Evolutionary conservation across 148 eudicot species (phyloP), one percentile per base, ranked within the genome.

Genomic region (Simmondsia chinensis): DNA sequence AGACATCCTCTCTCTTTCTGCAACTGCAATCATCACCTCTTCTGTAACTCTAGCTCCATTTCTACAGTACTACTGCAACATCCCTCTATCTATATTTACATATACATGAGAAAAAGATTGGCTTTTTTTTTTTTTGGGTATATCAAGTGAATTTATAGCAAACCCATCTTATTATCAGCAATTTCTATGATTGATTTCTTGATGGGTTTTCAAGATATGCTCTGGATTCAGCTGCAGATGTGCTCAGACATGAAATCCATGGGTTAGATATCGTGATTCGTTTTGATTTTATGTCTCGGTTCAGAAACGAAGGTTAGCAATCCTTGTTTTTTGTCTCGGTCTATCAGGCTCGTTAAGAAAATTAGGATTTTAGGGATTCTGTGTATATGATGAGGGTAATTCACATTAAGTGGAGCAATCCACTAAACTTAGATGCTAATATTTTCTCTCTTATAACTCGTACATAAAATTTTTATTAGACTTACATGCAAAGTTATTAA

Each of bases 201-300:
- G 52, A 42, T 52, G 16, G 22, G 31, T 24, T 26, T 13, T 19
- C 10, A 17, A 26, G 20, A 41, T n/a, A 33, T 20, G 25, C 33
- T 39, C 63, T 51, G 43, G 39, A 56, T 42, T 65, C 39, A 50
- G 43, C 12, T 22, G 44, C 51, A 54, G 39, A 54, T 43, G 42
- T 51, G 58, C 61, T 54, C 40, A 61, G 63, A 65, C 57, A 71
- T 60, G 68, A 60, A 64, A 67, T 56, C 71, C 61, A 64, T 60
- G 65, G 43, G 67, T 39, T 43, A 29, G 50, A 59, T 76, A 75
- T 48, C n/a, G n/a, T n/a, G n/a, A n/a, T n/a, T n/a, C n/a, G n/a
- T n/a, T n/a, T n/a, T n/a, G n/a, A n/a, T n/a, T n/a, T n/a, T n/a
- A n/a, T n/a, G n/a, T n/a, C n/a, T n/a, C n/a, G n/a, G n/a, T n/a